Percentiles rank a stretch among this genome's conserved stretches.
phyloP scores from a whole-genome alignment of 306 rosid species.

The Pyrus communis region DNA sequence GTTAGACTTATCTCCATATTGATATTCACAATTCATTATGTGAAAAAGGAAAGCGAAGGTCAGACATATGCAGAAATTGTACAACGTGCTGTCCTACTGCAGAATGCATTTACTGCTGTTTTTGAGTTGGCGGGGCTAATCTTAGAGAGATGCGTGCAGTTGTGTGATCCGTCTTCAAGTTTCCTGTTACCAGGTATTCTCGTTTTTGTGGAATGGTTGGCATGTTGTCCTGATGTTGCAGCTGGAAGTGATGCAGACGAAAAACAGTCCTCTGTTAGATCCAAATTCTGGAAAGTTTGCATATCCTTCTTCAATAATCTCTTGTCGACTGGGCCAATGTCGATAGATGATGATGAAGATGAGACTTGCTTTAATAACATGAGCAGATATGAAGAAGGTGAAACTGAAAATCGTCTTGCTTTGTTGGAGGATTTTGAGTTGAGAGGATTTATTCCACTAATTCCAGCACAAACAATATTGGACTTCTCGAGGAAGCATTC shows the following conservation, averaged over 20 bases:
- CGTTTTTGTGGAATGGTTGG: slow-evolving; percentile 92
- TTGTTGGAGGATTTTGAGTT: slow-evolving; percentile 92
- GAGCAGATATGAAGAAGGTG: slow-evolving; percentile 86
- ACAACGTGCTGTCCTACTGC: slow-evolving; percentile 77
- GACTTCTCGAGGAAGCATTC: slow-evolving; percentile 80
- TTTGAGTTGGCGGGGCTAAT: slow-evolving; percentile 74
- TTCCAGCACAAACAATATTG: slow-evolving; percentile 87
- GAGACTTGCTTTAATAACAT: slow-evolving; percentile 76
- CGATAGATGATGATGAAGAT: slow-evolving; percentile 61
- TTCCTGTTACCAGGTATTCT: slow-evolving; percentile 80
- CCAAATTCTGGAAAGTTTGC: slow-evolving; percentile 71
- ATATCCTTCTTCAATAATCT: slow-evolving; percentile 70
- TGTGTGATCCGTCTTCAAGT: slow-evolving; percentile 63
- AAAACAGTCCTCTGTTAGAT: slow-evolving; percentile 53
- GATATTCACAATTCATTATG: slow-evolving; percentile 69
- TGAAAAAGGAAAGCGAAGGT: slow-evolving; percentile 75
- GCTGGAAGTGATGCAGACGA: slow-evolving; percentile 60
- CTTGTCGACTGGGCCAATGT: slow-evolving; percentile 41
- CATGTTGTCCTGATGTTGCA: slow-evolving; percentile 64
- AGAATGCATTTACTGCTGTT: slow-evolving; percentile 77
- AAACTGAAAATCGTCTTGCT: slow-evolving; percentile 84
- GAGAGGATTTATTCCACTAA: slow-evolving; percentile 85
- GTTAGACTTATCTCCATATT: slow-evolving; percentile 68
- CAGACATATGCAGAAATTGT: slow-evolving; percentile 90
- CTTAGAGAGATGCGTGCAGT: slow-evolving; percentile 62